A percentile compares a stretch with the other conserved stretches of the same genome.
phyloP scores from a whole-genome alignment of 164 flowering plant genomes.

The Liriodendron chinense region DNA sequence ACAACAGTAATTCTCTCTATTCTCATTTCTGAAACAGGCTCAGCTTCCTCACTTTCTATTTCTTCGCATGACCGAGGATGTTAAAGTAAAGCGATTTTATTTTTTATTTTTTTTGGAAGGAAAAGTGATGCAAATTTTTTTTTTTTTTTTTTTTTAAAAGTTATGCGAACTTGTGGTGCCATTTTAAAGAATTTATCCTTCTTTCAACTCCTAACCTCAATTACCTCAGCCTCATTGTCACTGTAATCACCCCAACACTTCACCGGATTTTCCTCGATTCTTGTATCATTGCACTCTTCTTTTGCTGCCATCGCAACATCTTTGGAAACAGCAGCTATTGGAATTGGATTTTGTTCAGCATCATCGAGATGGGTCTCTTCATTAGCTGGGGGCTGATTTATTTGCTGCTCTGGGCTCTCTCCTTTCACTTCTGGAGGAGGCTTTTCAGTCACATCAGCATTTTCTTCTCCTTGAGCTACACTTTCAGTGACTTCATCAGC shows the following conservation, averaged over 20 bases:
- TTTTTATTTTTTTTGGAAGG: too few relatives aligned
- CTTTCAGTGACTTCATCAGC: slow-evolving; percentile 29
- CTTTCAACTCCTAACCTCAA: slow-evolving; percentile 45
- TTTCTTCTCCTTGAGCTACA: slow-evolving; percentile 25
- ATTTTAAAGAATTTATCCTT: not conserved
- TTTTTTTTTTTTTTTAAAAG: too few relatives aligned
- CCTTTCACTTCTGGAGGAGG: slow-evolving; percentile 12
- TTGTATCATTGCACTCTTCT: slow-evolving; percentile 22
- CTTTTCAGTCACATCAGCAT: not conserved
- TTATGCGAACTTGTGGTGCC: too few relatives aligned
- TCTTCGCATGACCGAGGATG: too few relatives aligned
- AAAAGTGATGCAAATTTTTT: too few relatives aligned
- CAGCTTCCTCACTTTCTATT: too few relatives aligned
- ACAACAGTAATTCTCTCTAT: too few relatives aligned
- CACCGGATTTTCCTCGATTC: slow-evolving; percentile 31
- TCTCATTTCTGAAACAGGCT: too few relatives aligned
- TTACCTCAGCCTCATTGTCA: slow-evolving; percentile 61
- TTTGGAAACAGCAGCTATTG: slow-evolving; percentile 7
- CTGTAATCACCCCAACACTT: slow-evolving; percentile 91
- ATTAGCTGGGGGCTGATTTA: slow-evolving; percentile 21
- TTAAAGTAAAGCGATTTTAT: too few relatives aligned
- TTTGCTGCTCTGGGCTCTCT: slow-evolving; percentile 18
- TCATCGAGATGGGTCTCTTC: slow-evolving; percentile 16
- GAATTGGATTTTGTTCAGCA: slow-evolving; percentile 26
- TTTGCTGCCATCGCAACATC: slow-evolving; percentile 12